Evolutionary conservation across 495 filamentous ascomycete genomes (phyloP), one percentile per base, ranked within the genome.

Genomic region (Neurospora tetrasperma): DNA sequence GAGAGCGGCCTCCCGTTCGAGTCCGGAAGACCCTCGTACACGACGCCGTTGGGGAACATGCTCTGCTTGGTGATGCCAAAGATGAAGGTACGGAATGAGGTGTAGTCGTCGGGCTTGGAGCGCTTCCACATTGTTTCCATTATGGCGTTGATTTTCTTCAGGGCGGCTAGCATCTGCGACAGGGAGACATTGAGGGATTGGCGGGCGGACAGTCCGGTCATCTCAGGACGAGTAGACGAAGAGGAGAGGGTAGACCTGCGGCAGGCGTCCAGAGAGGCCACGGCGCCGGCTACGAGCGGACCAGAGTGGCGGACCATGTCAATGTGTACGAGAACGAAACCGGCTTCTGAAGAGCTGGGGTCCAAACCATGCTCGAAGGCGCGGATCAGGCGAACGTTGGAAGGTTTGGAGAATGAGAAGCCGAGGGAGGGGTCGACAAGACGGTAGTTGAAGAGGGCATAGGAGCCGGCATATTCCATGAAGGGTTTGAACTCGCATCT

Each of bases 401-500:
- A 83, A 40, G 71, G 40, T 78, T 94, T 94, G 12, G 89, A 85
- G 16, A 93, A 84, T 10, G 89, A 85, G 18, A 93, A 84, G 38
- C 92, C 92, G 31, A 82, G 84, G 18, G 85, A 77, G 18, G 90
- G 90, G 71, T 94, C 86, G 38, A 85, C 82, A 16, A 96, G 85
- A 31, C 87, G 87, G 80, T 96, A 97, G 84, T 97, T 97, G 88
- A 90, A 97, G 68, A 97, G 88, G 62, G 93, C 92, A 81, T 97
- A 97, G 3, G 92, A 92, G 31, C 93, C 94, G 14, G 94, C 94
- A 81, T 97, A 97, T 76, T 95, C 93, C 93, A 97, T 95, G 85
- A 96, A 97, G 8, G 94, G 93, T 78, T 91, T 91, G 82, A 92
- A 93, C 23, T 87, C 88, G 73, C 85, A 85, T 31, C 87, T 90